Percentiles rank a stretch among this genome's conserved stretches.
Evolutionary conservation across 129 eudicot species (phyloP).

Genomic region (Tagetes patula): DNA sequence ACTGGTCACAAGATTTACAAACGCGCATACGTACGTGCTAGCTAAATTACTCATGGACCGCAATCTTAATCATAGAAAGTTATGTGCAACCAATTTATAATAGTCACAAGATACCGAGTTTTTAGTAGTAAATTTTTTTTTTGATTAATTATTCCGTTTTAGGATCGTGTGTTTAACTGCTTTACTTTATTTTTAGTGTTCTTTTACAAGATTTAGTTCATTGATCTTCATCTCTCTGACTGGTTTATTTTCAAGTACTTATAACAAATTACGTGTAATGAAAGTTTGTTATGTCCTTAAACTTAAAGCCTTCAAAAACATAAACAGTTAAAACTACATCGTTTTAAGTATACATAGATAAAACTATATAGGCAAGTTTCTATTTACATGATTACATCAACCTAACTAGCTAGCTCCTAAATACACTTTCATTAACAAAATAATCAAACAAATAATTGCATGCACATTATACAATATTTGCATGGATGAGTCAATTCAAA

Average conservation of each 20-base stretch:
- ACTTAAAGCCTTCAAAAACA: not conserved
- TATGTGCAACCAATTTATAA: too few relatives aligned
- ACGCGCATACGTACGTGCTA: too few relatives aligned
- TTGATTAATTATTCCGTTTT: too few relatives aligned
- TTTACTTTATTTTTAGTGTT: too few relatives aligned
- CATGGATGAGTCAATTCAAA: constrained; percentile 18
- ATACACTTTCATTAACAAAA: constrained; percentile 1
- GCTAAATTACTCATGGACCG: too few relatives aligned
- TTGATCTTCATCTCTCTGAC: not conserved
- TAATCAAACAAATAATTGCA: not conserved
- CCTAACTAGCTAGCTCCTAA: not conserved
- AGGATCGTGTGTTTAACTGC: too few relatives aligned
- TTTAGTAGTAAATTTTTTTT: too few relatives aligned
- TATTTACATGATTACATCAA: not conserved
- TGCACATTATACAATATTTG: not conserved
- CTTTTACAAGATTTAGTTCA: too few relatives aligned
- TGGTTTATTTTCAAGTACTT: not conserved
- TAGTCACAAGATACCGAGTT: too few relatives aligned
- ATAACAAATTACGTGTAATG: too few relatives aligned
- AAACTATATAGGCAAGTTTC: not conserved
- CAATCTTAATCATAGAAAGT: too few relatives aligned
- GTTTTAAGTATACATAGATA: not conserved
- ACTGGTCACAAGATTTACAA: too few relatives aligned
- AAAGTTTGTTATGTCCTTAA: not conserved
- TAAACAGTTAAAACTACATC: not conserved